Base-by-base conservation (phyloP, 768 basidiomycete species). In the Obba rivulosa region DNA sequence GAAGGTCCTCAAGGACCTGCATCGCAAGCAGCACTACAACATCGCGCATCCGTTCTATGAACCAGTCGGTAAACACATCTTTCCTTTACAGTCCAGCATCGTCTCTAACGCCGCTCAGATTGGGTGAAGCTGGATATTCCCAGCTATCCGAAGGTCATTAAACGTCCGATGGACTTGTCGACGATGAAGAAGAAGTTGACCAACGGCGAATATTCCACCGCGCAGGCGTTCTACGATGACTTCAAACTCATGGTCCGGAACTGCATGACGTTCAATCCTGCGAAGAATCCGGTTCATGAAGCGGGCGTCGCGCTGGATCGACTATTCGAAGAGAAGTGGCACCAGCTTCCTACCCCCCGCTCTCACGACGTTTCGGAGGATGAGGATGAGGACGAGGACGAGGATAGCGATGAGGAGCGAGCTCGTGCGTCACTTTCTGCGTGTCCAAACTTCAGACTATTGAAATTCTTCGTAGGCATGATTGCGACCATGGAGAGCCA, bases 191-290 rank as follows among this genome's bases (percentile, higher is more conserved):
- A 72, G 64, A 95, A 93, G 67, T 74, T 99, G 41, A 87, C 92
- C 36, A 73, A 72, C 28, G 73, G 77, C 44, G 81, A 86, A 52
- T 99, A 98, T 62, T 56, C 77, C 1, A 83, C 74, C n/a, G 85
- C 89, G 2, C 72, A 79, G 42, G 83, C 85, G 61, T 92, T 98
- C 64, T 83, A 86, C 54, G 80, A 84, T 24, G 96, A 99, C 68
- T 88, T 98, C 72, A 88, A 86, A 67, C 72, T 95, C 52, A 93
- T 98, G 87, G 86, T 97, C 59, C 78, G 84, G 42, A 99, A 99
- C 65, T 97, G 94, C 64, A 85, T 87, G 64, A 69, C 77, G 2
- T 99, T 94, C 75, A 98, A 99, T 58, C 92, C 93, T 7, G 74
- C 81, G 20, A 87, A 87, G 25, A 90, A 92, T 8, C 79, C 81